Percentiles rank a stretch among this genome's conserved stretches.
phyloP scores from a whole-genome alignment of 1,139 yeast species.

The Hemisphaericaspora xylanilytica region DNA sequence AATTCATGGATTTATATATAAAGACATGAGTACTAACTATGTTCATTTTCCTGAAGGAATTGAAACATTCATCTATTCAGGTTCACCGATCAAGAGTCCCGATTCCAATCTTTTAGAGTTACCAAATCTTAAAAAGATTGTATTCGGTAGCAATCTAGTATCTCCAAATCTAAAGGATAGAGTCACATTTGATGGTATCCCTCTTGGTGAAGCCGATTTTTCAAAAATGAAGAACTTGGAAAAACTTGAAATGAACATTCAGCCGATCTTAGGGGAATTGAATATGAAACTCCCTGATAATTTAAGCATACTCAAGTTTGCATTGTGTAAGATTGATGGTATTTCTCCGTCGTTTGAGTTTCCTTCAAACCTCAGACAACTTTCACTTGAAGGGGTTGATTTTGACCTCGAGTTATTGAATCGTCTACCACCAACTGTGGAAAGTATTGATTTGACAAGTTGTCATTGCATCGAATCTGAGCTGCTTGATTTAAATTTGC shows the following conservation, averaged over 20 bases:
- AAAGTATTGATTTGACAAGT: conserved; percentile 1
- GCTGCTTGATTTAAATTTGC: not conserved
- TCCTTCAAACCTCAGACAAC: conserved; percentile 1
- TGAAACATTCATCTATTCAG: conserved; percentile 3
- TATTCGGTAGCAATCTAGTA: conserved; percentile 1
- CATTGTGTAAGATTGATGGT: conserved; percentile 2
- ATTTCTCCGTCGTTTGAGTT: conserved; percentile 1
- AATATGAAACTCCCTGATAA: conserved; percentile 5
- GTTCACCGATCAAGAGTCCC: conserved; percentile 2
- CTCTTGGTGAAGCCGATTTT: conserved; percentile 3
- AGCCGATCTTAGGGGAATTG: conserved; percentile 4
- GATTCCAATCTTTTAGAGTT: conserved; percentile 4
- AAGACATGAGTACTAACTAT: not conserved
- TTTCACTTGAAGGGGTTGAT: not conserved
- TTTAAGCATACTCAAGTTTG: conserved; percentile 1
- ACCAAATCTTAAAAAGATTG: conserved; percentile 1
- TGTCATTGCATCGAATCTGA: conserved; percentile 1
- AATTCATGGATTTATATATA: conserved; percentile 2
- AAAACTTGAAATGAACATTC: conserved; percentile 3
- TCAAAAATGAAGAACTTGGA: conserved; percentile 1
- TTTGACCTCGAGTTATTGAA: conserved; percentile 3
- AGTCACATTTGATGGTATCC: conserved; percentile 3
- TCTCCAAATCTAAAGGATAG: not conserved
- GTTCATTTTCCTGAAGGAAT: conserved; percentile 2
- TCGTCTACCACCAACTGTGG: conserved; percentile 1